phyloP scores from a whole-genome alignment of 1,139 yeast species.

The Debaryomycetaceae sp. region DNA sequence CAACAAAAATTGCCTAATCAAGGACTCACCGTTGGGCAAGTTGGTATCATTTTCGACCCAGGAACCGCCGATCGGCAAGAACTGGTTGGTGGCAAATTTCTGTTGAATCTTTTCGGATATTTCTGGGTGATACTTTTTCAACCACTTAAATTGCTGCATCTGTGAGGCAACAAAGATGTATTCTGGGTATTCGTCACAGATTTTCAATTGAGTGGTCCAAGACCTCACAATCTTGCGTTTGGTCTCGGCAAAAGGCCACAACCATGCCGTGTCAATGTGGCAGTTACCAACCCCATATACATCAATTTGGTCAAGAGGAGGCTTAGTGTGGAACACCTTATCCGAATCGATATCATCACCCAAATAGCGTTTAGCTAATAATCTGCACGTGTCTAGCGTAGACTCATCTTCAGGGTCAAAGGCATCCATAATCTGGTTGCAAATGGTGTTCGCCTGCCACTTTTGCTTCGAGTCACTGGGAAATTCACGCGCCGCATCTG shows the following conservation, averaged over 20 bases:
- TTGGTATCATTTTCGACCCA: slow-evolving; percentile 99
- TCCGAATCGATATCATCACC: slow-evolving; percentile 64
- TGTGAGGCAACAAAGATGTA: slow-evolving; percentile 93
- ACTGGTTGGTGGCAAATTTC: slow-evolving; percentile 68
- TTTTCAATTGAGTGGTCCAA: slow-evolving; percentile 88
- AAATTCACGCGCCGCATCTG: slow-evolving; percentile 88
- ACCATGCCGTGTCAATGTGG: slow-evolving; percentile 97
- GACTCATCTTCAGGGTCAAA: slow-evolving; percentile 57
- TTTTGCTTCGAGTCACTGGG: slow-evolving; percentile 72
- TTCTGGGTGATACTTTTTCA: slow-evolving; percentile 79
- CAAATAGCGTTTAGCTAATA: slow-evolving; percentile 58
- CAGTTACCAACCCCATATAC: slow-evolving; percentile 91
- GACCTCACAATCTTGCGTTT: slow-evolving; percentile 87
- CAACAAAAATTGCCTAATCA: slow-evolving; percentile 79
- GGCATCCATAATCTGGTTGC: slow-evolving; percentile 74
- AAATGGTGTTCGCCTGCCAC: slow-evolving; percentile 72
- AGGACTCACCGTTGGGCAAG: slow-evolving; percentile 87
- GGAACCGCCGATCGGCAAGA: slow-evolving; percentile 90
- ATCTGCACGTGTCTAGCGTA: slow-evolving; percentile 58
- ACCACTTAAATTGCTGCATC: slow-evolving; percentile 94
- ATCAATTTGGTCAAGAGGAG: slow-evolving; percentile 25
- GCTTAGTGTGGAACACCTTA: slow-evolving; percentile 47
- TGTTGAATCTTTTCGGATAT: slow-evolving; percentile 58
- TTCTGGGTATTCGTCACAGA: slow-evolving; percentile 87
- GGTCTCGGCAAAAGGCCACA: slow-evolving; percentile 98